Base-by-base conservation (phyloP, 352 stramenopile genomes). In the Phytophthora citrophthora region DNA sequence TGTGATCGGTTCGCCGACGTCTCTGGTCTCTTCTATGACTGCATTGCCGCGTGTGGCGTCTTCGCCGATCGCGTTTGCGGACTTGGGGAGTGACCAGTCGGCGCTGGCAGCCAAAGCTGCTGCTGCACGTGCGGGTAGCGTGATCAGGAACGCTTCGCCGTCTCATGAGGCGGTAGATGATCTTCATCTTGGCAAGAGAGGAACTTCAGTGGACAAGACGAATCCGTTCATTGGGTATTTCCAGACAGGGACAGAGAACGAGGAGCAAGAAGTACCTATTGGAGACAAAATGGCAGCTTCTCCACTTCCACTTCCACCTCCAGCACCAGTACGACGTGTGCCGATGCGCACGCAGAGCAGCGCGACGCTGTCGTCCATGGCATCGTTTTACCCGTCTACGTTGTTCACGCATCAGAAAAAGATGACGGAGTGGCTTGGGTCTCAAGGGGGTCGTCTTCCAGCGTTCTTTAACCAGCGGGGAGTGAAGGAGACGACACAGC, bases 191-290 rank as follows among this genome's bases (percentile, higher is more conserved):
- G 66, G 60, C 40, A 86, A 79, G 47, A 69, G 81, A 38, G 75
- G 74, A 9, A 81, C 66, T 15, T 76, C 75, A 13, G 84, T 94
- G 13, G 82, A 94, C 76, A 95, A 95, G 76, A 92, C 75, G 34
- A 95, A 95, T 52, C 86, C 86, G 18, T 95, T 95, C 61, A 92
- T 95, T 55, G 86, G 86, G 31, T 95, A 93, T 54, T 95, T 95
- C 60, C 81, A 94, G 55, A 88, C 70, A 38, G 76, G 70, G 9
- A 72, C 57, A 6, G 66, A 71, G 48, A 50, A 27, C 26, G 53
- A 74, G 52, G 59, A 26, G 44, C 26, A 44, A 12, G 38, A 16
- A 34, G 50, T 15, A 41, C 27, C 41, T 41, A 34, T 13, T 7
- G 40, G 26, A 12, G 16, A 24, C n/a, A 64, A 64, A 38, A 39